Conservation (phyloP, 148 eudicot genomes). For the Gaultheria prostrata region DNA sequence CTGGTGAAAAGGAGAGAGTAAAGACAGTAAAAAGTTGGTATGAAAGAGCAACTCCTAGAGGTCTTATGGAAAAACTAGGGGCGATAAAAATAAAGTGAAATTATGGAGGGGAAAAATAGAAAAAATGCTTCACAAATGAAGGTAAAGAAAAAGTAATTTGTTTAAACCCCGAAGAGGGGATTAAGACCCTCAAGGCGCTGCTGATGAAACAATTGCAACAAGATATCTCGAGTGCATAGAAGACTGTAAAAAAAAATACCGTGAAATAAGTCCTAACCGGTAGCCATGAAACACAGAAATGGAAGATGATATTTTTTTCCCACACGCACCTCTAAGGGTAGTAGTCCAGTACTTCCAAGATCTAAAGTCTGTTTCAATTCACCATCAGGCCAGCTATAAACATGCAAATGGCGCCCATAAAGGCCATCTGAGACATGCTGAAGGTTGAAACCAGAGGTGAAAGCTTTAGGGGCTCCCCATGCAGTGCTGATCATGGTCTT, state of each 20-base stretch:
- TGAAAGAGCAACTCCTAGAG: background rate
- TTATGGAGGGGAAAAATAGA: background rate
- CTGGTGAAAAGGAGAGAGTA: background rate
- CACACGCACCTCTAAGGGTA: constrained; percentile 77
- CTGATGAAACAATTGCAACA: background rate
- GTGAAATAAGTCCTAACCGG: background rate
- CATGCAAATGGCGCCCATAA: constrained; percentile 85
- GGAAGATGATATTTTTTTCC: background rate
- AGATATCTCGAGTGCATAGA: background rate
- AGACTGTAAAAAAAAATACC: background rate
- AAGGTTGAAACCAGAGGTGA: constrained; percentile 89
- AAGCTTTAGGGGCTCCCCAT: constrained; percentile 97
- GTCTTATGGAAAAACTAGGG: background rate
- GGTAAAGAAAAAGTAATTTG: background rate
- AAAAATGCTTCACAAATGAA: background rate
- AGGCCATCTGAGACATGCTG: constrained; percentile 89
- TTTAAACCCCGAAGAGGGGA: background rate
- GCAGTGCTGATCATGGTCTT: constrained; percentile 97
- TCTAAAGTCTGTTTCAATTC: constrained; percentile 90
- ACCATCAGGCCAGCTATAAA: constrained; percentile 96
- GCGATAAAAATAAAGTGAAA: background rate
- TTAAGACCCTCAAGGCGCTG: background rate
- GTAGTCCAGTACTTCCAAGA: constrained; percentile 77
- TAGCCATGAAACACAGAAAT: background rate
- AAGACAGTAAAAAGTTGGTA: background rate